Conservation (phyloP, 768 basidiomycete genomes). For the Lactifluus hygrophoroides region DNA sequence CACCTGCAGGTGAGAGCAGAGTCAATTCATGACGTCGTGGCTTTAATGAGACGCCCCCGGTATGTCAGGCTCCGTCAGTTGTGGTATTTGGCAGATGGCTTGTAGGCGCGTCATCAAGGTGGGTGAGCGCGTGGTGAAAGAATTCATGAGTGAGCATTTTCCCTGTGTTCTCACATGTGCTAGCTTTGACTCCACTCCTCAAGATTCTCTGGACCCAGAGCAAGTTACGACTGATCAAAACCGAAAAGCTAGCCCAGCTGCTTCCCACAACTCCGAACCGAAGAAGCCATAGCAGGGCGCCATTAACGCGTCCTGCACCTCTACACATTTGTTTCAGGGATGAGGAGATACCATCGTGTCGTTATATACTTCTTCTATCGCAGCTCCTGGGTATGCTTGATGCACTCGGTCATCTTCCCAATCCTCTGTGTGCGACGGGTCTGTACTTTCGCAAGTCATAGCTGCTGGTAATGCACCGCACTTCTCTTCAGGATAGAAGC, state of each 20-base stretch:
- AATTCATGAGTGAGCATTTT: conserved; percentile 9
- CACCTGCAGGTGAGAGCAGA: conserved; percentile 59
- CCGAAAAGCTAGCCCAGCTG: background rate
- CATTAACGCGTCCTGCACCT: background rate
- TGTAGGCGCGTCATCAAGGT: conserved; percentile 77
- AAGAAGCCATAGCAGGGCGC: background rate
- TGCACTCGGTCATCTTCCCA: background rate
- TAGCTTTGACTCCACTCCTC: background rate
- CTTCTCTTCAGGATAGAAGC: too few species aligned
- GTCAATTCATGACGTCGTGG: background rate
- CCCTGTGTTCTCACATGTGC: background rate
- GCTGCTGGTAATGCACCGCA: background rate
- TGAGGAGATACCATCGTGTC: background rate
- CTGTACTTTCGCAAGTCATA: background rate
- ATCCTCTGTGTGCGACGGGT: background rate
- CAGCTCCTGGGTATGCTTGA: background rate
- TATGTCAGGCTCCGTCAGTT: conserved; percentile 75
- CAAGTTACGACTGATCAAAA: background rate
- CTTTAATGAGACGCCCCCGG: background rate
- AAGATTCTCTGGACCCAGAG: background rate
- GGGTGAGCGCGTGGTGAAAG: conserved; percentile 42
- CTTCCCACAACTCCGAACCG: background rate
- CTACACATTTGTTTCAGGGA: background rate
- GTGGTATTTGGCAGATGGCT: conserved; percentile 93
- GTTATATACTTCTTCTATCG: background rate